Base-by-base conservation (phyloP, 768 basidiomycete species). In the Roridomyces roridus region DNA sequence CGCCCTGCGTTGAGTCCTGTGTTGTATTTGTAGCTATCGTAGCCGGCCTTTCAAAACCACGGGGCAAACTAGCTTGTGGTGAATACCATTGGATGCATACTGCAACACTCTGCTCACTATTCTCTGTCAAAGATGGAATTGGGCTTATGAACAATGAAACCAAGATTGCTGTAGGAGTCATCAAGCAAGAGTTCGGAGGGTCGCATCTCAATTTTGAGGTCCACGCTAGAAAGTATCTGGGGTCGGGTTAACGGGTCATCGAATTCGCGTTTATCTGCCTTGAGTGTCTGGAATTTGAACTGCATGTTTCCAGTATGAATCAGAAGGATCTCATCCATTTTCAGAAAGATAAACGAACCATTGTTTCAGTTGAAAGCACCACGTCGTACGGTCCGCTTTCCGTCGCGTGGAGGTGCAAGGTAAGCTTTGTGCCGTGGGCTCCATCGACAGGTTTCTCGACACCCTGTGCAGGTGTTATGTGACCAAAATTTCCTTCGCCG, bases 251-350 rank as follows among this genome's bases (percentile, higher is more conserved):
- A 15, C 2, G 54, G 46, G 9, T 48, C 46, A 3, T 37, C 20
- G 39, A 48, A 31, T 8, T 2, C 20, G 24, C 46, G 5, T 5
- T 18, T 31, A n/a, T 54, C 52, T 11, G 3, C 29, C 28, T 24
- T 40, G 12, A 39, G 18, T 12, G 52, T 54, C 25, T 54, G 52
- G 18, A 54, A 54, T 18, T 46, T 54, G 52, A 54, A 54, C 52
- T 54, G 37, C n/a, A n/a, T n/a, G n/a, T 7, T 31, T 14, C 29
- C 29, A 31, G 14, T 14, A n/a, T n/a, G n/a, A n/a, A n/a, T n/a
- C n/a, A n/a, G n/a, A n/a, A n/a, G n/a, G n/a, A n/a, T n/a, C n/a
- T n/a, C n/a, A n/a, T n/a, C n/a, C n/a, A n/a, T n/a, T n/a, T n/a
- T n/a, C 6, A n/a, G 17, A 40, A 7, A n/a, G n/a, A n/a, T n/a